Evolutionary conservation across 805 yeast species (phyloP).

Genomic region (Yarrowia keelungensis): DNA sequence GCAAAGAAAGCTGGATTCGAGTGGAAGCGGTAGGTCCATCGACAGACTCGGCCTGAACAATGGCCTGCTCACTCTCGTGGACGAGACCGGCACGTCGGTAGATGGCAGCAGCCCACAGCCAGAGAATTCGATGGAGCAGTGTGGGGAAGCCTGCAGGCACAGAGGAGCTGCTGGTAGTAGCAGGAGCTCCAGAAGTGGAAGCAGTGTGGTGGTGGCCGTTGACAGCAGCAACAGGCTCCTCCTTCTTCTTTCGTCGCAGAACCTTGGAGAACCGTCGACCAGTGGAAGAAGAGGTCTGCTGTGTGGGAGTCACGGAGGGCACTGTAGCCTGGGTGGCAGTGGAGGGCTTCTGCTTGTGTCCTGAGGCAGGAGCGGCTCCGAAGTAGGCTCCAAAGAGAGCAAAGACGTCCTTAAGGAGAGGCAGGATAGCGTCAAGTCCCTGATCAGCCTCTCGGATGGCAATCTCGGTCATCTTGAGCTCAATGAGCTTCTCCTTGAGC

Average conservation of each 20-base stretch:
- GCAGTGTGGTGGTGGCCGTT: conserved; percentile 16
- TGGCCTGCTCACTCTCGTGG: conserved; percentile 72
- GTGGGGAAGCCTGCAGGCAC: conserved; percentile 22
- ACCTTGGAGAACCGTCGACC: conserved; percentile 31
- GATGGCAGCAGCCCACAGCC: conserved; percentile 76
- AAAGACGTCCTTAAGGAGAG: conserved; percentile 70
- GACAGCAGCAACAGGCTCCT: conserved; percentile 10
- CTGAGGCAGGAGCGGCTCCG: conserved; percentile 18
- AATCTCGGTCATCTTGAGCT: conserved; percentile 76
- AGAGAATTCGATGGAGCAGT: conserved; percentile 51
- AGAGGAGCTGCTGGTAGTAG: background rate
- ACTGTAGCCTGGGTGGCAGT: conserved; percentile 21
- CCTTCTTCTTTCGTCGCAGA: conserved; percentile 36
- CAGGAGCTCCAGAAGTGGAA: background rate
- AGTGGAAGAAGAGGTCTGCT: conserved; percentile 5
- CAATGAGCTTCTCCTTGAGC: conserved; percentile 57
- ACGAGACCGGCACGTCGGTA: conserved; percentile 63
- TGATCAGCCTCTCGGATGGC: conserved; percentile 68
- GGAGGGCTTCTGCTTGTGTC: conserved; percentile 22
- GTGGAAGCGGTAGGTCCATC: conserved; percentile 58
- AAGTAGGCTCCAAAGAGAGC: conserved; percentile 62
- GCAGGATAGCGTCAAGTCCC: conserved; percentile 67
- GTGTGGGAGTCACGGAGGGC: conserved; percentile 21
- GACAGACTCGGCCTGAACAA: conserved; percentile 70
- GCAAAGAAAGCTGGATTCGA: conserved; percentile 58